Evolutionary conservation across 306 rosid species (phyloP).

Genomic region (Corylus americana): DNA sequence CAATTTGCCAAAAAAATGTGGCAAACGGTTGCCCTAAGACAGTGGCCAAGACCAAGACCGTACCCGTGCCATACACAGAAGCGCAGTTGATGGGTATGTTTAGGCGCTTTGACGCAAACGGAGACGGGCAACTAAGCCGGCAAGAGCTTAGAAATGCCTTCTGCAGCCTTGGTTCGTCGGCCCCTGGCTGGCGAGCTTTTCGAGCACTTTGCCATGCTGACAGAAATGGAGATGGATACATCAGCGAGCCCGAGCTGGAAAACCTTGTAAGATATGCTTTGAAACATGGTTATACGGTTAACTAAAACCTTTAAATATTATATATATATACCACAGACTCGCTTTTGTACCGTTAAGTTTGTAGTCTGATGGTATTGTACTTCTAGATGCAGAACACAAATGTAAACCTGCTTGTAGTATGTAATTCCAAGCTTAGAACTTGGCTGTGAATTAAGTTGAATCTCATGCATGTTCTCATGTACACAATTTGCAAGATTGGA

Average conservation of each 20-base stretch:
- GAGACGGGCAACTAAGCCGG: slow-evolving; percentile 21
- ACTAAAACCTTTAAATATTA: not conserved
- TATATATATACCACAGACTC: too few species aligned
- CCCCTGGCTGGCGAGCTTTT: not conserved
- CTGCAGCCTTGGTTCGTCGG: slow-evolving; percentile 2
- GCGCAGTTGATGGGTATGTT: slow-evolving; percentile 3
- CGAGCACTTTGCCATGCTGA: slow-evolving; percentile 4
- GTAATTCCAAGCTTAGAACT: not conserved
- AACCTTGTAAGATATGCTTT: not conserved
- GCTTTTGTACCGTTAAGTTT: not conserved
- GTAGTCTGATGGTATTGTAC: not conserved
- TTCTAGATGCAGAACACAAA: not conserved
- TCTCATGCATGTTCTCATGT: too few species aligned
- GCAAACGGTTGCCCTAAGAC: too few species aligned
- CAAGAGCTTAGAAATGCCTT: slow-evolving; percentile 16
- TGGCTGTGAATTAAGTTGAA: too few species aligned
- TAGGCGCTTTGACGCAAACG: not conserved
- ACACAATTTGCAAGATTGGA: too few species aligned
- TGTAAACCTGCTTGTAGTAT: too few species aligned
- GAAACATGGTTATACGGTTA: slow-evolving; percentile 1
- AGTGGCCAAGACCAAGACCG: too few species aligned
- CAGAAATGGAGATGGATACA: not conserved
- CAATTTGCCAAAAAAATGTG: too few species aligned
- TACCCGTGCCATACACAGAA: not conserved
- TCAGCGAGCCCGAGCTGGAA: slow-evolving; percentile 5